A percentile compares a stretch with the other conserved stretches of the same genome.
These are phyloP conservation scores for Chaetothyriales sp. DNA, from an alignment of 2,329 filamentous ascomycete genomes.

Conservation along the genomic window DNA sequence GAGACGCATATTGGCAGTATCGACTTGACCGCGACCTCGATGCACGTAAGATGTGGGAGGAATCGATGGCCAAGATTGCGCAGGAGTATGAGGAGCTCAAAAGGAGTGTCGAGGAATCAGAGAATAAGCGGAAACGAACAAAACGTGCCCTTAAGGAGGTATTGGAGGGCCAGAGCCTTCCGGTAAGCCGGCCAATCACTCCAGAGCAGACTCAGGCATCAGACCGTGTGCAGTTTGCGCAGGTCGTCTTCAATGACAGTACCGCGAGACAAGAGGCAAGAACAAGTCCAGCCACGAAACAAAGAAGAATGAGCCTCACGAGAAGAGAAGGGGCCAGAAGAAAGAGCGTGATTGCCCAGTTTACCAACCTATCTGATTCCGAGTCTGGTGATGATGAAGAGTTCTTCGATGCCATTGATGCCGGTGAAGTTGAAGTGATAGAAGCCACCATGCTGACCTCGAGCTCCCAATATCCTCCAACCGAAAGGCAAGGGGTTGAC, in stretches of 20 bases:
- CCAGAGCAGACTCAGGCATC: constrained; percentile 10
- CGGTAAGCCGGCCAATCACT: constrained; percentile 25
- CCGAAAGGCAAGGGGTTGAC: constrained; percentile 26
- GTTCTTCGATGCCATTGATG: constrained; percentile 94
- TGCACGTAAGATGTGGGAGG: constrained; percentile 92
- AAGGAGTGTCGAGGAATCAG: constrained; percentile 71
- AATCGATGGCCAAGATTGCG: constrained; percentile 96
- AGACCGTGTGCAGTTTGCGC: constrained; percentile 20
- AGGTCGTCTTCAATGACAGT: constrained; percentile 22
- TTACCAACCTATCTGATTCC: constrained; percentile 55
- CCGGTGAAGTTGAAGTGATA: constrained; percentile 72
- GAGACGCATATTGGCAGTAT: constrained; percentile 95
- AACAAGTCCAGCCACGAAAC: constrained; percentile 8
- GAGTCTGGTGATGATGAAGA: constrained; percentile 77
- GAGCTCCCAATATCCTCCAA: constrained; percentile 19
- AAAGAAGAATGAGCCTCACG: constrained; percentile 14
- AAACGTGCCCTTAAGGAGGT: constrained; percentile 81
- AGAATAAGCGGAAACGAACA: constrained; percentile 75
- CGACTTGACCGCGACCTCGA: constrained; percentile 80
- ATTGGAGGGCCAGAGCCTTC: constrained; percentile 43
- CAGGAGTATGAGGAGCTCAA: constrained; percentile 86
- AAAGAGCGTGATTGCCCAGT: constrained; percentile 52
- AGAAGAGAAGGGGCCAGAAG: constrained; percentile 35
- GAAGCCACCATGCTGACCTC: constrained; percentile 30
- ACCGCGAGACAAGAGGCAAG: constrained; percentile 25